Evolutionary conservation across 1,284 basidiomycete genomes (phyloP), one percentile per base, ranked within the genome.

Genomic region (Ustilago bromivora): DNA sequence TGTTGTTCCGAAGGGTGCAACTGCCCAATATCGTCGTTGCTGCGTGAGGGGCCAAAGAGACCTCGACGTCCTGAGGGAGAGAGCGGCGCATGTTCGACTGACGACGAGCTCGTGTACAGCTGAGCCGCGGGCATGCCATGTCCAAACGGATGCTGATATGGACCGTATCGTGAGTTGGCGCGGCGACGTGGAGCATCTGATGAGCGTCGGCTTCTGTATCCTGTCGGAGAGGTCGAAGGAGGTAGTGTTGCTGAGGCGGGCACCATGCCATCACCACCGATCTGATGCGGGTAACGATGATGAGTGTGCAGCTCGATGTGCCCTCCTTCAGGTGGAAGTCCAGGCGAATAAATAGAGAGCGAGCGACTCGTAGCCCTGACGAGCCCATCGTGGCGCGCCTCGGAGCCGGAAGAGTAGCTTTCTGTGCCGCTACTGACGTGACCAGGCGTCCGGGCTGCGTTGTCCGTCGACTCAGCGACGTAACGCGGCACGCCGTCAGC

Each of bases 401-500:
- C 75, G 8, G 67, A 64, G 4, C 70, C 70, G 1, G 75, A 77
- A 6, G 75, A 73, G 31, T 61, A 71, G 59, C 71, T 69, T 40
- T 76, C 77, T 41, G 63, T 70, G 47, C 77, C 77, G 52, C 69
- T 79, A 46, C 73, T 70, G 35, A 67, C 53, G 28, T 72, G 73
- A 1, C 70, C 70, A 4, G 73, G 58, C 0, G 67, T 28, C 10
- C 73, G 65, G 60, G 61, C 60, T 6, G 65, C 49, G 17, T 66
- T 66, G 47, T 77, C 74, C 35, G 96, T 76, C 6, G 74, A 57
- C 32, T 76, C 75, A 35, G 60, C 71, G 15, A 73, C 64, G 51
- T 77, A 97, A 28, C 93, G 90, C 32, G 91, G 91, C 8, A 92
- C 81, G 63, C 94, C 94, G 84, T 96, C 94, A 1, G 90, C 88